A percentile compares a stretch with the other conserved stretches of the same genome.
Evolutionary conservation across 352 stramenopile genomes (phyloP).

Genomic region (Thraustotheca clavata): DNA sequence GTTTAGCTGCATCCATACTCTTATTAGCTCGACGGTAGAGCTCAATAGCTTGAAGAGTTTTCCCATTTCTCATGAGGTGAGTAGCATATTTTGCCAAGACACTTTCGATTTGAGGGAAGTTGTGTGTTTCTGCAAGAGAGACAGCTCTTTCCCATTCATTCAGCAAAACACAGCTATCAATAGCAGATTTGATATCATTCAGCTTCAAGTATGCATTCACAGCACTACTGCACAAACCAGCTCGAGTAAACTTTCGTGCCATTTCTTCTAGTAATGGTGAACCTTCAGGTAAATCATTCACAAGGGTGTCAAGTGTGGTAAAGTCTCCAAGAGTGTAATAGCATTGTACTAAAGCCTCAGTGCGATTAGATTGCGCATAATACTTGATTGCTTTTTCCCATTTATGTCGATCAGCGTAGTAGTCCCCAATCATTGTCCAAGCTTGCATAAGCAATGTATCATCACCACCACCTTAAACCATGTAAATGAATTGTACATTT

Average conservation of each 20-base stretch:
- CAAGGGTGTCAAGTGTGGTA: slow-evolving; percentile 73
- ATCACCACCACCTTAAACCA: slow-evolving; percentile 35
- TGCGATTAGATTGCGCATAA: slow-evolving; percentile 78
- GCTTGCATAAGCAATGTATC: slow-evolving; percentile 74
- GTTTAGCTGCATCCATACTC: slow-evolving; percentile 85
- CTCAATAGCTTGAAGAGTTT: slow-evolving; percentile 87
- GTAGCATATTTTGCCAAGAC: slow-evolving; percentile 86
- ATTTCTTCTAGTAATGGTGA: slow-evolving; percentile 76
- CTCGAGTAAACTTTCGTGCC: slow-evolving; percentile 79
- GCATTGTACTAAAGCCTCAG: slow-evolving; percentile 69
- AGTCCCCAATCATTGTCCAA: slow-evolving; percentile 87
- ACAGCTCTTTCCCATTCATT: slow-evolving; percentile 91
- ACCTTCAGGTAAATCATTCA: slow-evolving; percentile 76
- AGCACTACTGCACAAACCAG: slow-evolving; percentile 71
- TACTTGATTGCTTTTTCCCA: slow-evolving; percentile 92
- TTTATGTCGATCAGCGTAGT: slow-evolving; percentile 86
- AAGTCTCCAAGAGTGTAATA: slow-evolving; percentile 89
- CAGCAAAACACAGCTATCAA: slow-evolving; percentile 88
- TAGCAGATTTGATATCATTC: slow-evolving; percentile 87
- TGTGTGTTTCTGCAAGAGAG: slow-evolving; percentile 82
- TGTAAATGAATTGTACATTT: background rate
- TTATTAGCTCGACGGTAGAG: slow-evolving; percentile 90
- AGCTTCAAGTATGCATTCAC: slow-evolving; percentile 84
- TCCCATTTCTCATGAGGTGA: slow-evolving; percentile 75
- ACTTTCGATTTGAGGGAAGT: slow-evolving; percentile 92